phyloP scores from a whole-genome alignment of 257 asterid species.

The Solanum sitiens region DNA sequence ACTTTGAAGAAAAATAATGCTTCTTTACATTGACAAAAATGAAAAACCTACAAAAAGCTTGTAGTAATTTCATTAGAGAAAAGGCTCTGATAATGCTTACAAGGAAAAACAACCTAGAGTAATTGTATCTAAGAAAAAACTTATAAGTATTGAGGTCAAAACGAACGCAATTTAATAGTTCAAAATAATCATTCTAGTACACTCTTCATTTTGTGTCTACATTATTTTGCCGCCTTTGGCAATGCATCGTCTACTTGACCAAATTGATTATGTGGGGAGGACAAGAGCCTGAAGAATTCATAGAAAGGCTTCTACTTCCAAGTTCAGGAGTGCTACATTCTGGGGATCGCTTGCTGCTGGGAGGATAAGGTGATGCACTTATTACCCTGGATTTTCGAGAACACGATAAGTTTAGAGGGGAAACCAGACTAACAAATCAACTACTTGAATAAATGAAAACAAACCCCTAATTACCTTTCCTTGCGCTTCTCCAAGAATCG shows the following conservation, averaged over 20 bases:
- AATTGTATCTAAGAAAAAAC: constrained; percentile 3
- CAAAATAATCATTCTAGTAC: not conserved
- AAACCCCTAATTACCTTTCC: constrained; percentile 47
- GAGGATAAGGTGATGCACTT: constrained; percentile 39
- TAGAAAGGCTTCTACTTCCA: constrained; percentile 25
- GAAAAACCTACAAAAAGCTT: constrained; percentile 10
- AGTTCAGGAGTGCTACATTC: constrained; percentile 31
- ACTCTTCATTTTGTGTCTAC: constrained; percentile 8
- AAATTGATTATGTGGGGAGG: constrained; percentile 29
- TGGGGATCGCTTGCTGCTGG: constrained; percentile 19
- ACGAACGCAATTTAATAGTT: not conserved
- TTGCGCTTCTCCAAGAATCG: constrained; percentile 92
- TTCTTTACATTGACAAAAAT: constrained; percentile 14
- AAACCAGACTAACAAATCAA: not conserved
- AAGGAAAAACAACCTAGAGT: constrained; percentile 20
- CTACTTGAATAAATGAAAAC: not conserved
- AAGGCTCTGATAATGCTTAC: not conserved
- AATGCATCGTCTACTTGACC: not conserved
- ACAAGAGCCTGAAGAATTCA: constrained; percentile 37
- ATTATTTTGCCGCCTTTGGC: constrained; percentile 10
- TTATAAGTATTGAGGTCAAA: not conserved
- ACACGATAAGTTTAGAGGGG: not conserved
- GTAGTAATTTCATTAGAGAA: not conserved
- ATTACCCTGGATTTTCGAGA: constrained; percentile 32
- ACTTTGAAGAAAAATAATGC: not conserved